Percentiles rank a stretch among this genome's conserved stretches.
These are phyloP conservation scores for Aethionema arabicum DNA, from an alignment of 345 rosid genomes.

Conservation along the genomic window DNA sequence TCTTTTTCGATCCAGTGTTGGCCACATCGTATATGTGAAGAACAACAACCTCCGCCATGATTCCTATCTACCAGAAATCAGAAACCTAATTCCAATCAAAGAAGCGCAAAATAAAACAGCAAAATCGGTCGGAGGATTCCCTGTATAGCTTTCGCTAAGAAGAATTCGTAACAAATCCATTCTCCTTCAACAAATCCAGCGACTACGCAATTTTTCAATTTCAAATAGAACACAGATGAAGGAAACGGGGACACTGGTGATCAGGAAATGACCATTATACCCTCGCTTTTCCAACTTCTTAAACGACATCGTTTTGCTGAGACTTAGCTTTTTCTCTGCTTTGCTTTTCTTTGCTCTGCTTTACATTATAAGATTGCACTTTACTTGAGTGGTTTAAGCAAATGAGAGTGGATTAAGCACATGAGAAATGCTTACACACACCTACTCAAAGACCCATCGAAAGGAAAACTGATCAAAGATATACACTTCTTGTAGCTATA, in stretches of 20 bases:
- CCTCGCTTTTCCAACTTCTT: slow-evolving; percentile 13
- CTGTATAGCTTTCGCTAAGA: background rate
- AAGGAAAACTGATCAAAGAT: too few relatives aligned
- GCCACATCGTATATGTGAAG: slow-evolving; percentile 81
- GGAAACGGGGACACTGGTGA: background rate
- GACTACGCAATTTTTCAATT: slow-evolving; percentile 4
- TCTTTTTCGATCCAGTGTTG: slow-evolving; percentile 83
- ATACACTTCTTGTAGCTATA: too few relatives aligned
- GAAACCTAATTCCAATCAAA: slow-evolving; percentile 14
- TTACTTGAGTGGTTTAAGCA: too few relatives aligned
- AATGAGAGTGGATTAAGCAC: too few relatives aligned
- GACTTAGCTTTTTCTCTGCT: too few relatives aligned
- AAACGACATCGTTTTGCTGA: slow-evolving; percentile 20
- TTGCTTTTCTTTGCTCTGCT: too few relatives aligned
- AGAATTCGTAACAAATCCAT: slow-evolving; percentile 19
- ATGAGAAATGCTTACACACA: too few relatives aligned
- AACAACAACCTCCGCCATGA: slow-evolving; percentile 58
- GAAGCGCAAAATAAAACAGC: too few relatives aligned
- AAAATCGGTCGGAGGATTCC: slow-evolving; percentile 19
- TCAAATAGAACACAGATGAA: slow-evolving; percentile 14
- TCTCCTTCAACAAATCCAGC: background rate
- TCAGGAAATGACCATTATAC: background rate
- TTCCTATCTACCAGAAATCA: background rate
- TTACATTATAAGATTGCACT: too few relatives aligned
- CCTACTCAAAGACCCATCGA: too few relatives aligned